Percentiles rank a stretch among this genome's conserved stretches.
Conservation (phyloP, 1,284 basidiomycete species). For the Ceratobasidium sp. region DNA sequence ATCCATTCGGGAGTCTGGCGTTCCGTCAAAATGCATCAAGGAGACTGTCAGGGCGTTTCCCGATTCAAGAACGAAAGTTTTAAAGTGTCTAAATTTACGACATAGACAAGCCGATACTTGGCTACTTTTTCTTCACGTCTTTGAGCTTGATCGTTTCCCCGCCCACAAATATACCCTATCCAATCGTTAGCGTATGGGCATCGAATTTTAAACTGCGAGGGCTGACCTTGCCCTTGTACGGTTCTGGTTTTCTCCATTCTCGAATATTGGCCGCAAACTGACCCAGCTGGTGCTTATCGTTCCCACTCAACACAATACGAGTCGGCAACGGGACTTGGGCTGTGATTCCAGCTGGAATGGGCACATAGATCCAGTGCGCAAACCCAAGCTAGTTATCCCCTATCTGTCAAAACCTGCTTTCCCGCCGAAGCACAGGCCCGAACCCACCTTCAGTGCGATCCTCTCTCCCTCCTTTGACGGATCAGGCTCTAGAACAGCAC, state of each 20-base stretch:
- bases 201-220: too few species aligned
- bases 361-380: slow-evolving; percentile 85
- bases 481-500: slow-evolving; percentile 86
- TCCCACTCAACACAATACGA: slow-evolving; percentile 71
- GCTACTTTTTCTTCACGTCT: slow-evolving; percentile 93
- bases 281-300: slow-evolving; percentile 80
- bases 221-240: slow-evolving; percentile 94
- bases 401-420: too few species aligned
- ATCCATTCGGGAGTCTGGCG: too few species aligned
- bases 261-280: slow-evolving; percentile 89
- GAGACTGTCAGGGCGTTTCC: too few species aligned
- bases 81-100: too few species aligned
- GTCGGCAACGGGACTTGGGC: slow-evolving; percentile 74
- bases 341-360: slow-evolving; percentile 81
- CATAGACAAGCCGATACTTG: neutral
- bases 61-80: too few species aligned
- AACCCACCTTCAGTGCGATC: slow-evolving; percentile 79
- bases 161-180: slow-evolving; percentile 88
- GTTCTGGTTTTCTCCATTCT: slow-evolving; percentile 88
- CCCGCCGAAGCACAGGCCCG: neutral
- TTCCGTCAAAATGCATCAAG: too few species aligned
- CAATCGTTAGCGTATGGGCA: neutral
- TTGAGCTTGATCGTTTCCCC: slow-evolving; percentile 89
- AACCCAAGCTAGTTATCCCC: slow-evolving; percentile 66
- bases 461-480: slow-evolving; percentile 60